Conservation (phyloP, 2,329 filamentous ascomycete species). For the Talaromyces sp. region DNA sequence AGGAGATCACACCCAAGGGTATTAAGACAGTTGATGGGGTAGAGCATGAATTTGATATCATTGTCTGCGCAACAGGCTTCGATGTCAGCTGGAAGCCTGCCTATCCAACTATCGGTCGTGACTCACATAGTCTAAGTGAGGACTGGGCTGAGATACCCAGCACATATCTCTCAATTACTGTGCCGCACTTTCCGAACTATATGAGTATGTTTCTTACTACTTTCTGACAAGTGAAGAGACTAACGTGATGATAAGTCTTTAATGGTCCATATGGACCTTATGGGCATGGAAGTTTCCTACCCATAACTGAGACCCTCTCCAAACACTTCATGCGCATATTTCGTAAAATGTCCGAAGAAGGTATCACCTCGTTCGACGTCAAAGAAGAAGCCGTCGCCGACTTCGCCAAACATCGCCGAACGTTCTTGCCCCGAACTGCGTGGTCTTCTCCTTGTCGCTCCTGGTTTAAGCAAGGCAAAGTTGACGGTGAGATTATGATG, state of each 20-base stretch:
- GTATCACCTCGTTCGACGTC: not conserved
- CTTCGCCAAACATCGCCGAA: not conserved
- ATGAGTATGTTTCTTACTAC: no score
- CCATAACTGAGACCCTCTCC: not conserved
- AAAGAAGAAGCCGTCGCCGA: not conserved
- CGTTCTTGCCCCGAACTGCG: not conserved
- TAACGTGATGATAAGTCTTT: no score
- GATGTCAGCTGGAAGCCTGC: not conserved
- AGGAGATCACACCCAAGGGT: not conserved
- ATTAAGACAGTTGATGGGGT: not conserved
- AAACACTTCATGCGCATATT: not conserved
- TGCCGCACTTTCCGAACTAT: no score
- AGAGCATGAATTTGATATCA: not conserved
- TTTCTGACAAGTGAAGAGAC: no score
- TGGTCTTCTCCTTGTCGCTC: not conserved
- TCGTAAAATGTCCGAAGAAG: not conserved
- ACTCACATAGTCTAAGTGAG: no score
- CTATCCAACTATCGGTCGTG: no score
- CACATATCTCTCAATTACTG: no score
- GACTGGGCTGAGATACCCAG: no score
- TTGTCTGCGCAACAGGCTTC: not conserved
- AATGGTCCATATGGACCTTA: not conserved
- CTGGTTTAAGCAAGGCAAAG: not conserved
- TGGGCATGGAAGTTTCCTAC: not conserved
- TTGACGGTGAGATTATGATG: conserved; percentile 20